Evolutionary conservation across 441 rosid species (phyloP), one percentile per base, ranked within the genome.

Genomic region (Populus tomentosa): DNA sequence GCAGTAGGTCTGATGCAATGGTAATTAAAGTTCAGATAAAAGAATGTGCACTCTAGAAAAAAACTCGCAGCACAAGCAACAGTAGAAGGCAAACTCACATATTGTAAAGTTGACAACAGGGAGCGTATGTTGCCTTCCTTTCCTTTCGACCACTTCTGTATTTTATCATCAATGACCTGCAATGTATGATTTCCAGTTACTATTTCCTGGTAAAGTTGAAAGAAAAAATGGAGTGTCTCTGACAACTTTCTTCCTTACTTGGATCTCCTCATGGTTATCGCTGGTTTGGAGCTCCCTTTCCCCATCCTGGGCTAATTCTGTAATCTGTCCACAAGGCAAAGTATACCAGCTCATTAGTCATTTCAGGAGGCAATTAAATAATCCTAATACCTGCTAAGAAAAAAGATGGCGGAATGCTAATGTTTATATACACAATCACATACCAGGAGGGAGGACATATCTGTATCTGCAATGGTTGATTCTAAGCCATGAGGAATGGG

Each of bases 101-200:
- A 92, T 75, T 92, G 98, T 80, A 96, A 80, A 8, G 97, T 96
- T 59, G 99, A 94, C 84, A 96, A 81, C 50, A 96, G 90, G 32
- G 99, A 91, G 62, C 98, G 94, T 71, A 96, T 91, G 84, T 94
- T 96, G 78, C 95, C 91, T 66, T 88, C 93, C 87, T 90, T 96
- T 67, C 98, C 98, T 23, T 77, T 77, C 32, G 91, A 92, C 98
- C 99, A 96, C 40, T 87, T 85, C 24, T 80, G 88, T 74, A 94
- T 91, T 84, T 90, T 86, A 74, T 84, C 86, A 82, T 91, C 90
- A 21, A 88, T 87, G 75, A 36, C 88, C 99, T 92, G 85, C 79
- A 81, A 10, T 69, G 26, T 38, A 73, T 73, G n/a, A 61, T 63
- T 70, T 62, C 59, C 23, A 28, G 38, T 72, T 62, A 75, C 72